phyloP scores from a whole-genome alignment of 305 asterid genomes.

The Fraxinus sp. region DNA sequence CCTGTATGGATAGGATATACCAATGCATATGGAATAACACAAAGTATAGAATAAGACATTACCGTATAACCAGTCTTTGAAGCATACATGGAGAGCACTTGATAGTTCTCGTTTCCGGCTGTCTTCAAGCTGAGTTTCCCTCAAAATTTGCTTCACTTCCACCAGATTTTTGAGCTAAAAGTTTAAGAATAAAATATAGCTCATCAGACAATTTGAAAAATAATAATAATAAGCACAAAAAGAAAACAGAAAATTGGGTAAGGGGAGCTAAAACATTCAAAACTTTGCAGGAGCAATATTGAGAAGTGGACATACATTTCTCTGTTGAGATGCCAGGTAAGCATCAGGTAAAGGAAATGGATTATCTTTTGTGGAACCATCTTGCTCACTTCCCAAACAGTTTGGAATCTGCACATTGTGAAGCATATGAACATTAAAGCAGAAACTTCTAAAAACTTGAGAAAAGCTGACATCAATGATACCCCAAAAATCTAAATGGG shows the following conservation, averaged over 20 bases:
- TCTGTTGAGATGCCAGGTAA: constrained; percentile 79
- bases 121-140: constrained; percentile 88
- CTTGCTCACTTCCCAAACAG: constrained; percentile 71
- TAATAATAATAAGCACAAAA: not conserved
- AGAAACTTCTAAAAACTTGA: constrained; percentile 9
- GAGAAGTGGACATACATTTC: constrained; percentile 53
- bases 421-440: constrained; percentile 25
- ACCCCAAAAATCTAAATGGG: not conserved
- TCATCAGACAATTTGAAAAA: not conserved
- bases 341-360: constrained; percentile 89
- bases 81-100: constrained; percentile 77
- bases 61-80: constrained; percentile 86
- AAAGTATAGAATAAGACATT: constrained; percentile 4
- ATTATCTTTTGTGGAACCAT: constrained; percentile 70
- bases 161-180: constrained; percentile 66
- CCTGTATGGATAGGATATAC: constrained; percentile 1
- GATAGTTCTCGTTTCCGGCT: constrained; percentile 84
- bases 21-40: not conserved
- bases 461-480: constrained; percentile 1
- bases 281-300: not conserved
- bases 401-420: constrained; percentile 64
- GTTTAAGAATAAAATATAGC: constrained; percentile 12
- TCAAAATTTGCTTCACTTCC: constrained; percentile 75
- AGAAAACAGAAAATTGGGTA: not conserved
- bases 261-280: not conserved